A percentile compares a stretch with the other conserved stretches of the same genome.
Conservation (phyloP, 176 grass and related monocot species). For the Oryza coarctata region DNA sequence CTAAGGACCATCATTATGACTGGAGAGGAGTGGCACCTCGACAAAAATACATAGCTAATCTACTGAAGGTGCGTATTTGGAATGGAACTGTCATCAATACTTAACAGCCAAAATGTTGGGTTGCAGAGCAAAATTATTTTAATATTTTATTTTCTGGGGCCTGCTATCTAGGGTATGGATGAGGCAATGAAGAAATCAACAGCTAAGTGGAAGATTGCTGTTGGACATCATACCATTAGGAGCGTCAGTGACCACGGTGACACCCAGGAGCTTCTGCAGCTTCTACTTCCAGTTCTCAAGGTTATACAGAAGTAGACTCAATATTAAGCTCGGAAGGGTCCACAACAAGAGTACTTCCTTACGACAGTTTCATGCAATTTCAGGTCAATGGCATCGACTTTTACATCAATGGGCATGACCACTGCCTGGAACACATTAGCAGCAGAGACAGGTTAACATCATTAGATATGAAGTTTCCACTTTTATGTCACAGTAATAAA, state of each 20-base stretch:
- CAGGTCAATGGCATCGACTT: slow-evolving; percentile 59
- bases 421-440: slow-evolving; percentile 92
- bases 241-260: slow-evolving; percentile 85
- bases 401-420: slow-evolving; percentile 92
- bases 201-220: slow-evolving; percentile 74
- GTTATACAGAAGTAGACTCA: slow-evolving; percentile 30
- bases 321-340: neutral
- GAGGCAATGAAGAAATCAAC: slow-evolving; percentile 67
- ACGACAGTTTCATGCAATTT: neutral
- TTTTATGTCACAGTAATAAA: neutral
- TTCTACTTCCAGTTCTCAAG: slow-evolving; percentile 78
- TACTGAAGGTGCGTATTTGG: slow-evolving; percentile 55
- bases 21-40: slow-evolving; percentile 78
- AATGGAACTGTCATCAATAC: neutral
- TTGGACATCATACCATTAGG: slow-evolving; percentile 86
- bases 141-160: neutral
- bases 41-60: slow-evolving; percentile 51
- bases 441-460: slow-evolving; percentile 67
- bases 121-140: neutral
- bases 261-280: slow-evolving; percentile 65
- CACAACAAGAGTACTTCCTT: neutral
- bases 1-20: slow-evolving; percentile 54
- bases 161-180: slow-evolving; percentile 62
- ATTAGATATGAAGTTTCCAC: neutral
- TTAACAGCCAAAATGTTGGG: neutral